phyloP scores from a whole-genome alignment of 2,329 filamentous ascomycete genomes.

The Ciborinia camelliae region DNA sequence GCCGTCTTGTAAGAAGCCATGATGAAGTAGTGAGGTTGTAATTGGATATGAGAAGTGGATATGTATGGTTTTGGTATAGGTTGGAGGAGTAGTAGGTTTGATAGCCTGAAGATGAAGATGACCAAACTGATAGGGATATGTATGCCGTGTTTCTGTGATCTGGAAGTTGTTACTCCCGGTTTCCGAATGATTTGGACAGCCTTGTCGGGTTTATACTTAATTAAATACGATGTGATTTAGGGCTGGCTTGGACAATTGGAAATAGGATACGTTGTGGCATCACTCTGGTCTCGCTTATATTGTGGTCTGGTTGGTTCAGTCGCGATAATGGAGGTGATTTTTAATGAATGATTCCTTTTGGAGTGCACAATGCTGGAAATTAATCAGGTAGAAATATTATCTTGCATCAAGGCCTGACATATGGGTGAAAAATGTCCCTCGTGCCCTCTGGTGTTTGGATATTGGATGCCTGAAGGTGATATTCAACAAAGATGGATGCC shows the following conservation, averaged over 20 bases:
- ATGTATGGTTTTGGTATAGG: background rate
- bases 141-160: conserved; percentile 9
- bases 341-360: background rate
- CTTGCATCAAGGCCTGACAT: background rate
- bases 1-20: conserved; percentile 32
- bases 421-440: background rate
- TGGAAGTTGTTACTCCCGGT: background rate
- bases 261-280: background rate
- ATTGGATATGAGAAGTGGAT: background rate
- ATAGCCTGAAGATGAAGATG: background rate
- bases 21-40: conserved; percentile 2
- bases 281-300: conserved; percentile 6
- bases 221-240: conserved; percentile 6
- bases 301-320: conserved; percentile 7
- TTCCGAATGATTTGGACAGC: background rate
- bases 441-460: background rate
- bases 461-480: conserved; percentile 1
- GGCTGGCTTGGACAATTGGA: conserved; percentile 7
- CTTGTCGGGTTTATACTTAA: background rate
- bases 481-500: conserved; percentile 9
- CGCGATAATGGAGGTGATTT: background rate
- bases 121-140: background rate
- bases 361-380: conserved; percentile 9
- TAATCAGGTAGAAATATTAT: conserved; percentile 8
- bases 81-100: background rate